Evolutionary conservation across 139 green algal genomes (phyloP).

Genomic region (Chlorella sp.): DNA sequence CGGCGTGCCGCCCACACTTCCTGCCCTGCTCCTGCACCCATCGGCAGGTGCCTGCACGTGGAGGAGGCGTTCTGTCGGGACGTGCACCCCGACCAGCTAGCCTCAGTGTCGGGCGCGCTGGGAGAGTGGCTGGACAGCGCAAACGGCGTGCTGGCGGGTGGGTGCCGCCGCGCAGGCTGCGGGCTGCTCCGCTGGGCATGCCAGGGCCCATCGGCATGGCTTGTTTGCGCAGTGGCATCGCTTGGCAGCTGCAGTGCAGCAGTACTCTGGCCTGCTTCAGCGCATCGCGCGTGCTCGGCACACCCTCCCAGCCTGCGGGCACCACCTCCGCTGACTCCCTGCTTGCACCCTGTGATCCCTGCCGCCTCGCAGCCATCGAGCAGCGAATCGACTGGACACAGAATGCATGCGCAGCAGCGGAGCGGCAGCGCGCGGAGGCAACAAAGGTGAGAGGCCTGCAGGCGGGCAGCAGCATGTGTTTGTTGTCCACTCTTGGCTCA

Average conservation of each 20-base stretch:
- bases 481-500: too few species aligned
- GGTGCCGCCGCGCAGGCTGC: not conserved
- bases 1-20: too few species aligned
- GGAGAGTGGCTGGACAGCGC: constrained; percentile 54
- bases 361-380: not conserved
- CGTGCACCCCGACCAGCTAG: constrained; percentile 62
- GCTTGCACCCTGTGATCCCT: not conserved
- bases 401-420: not conserved
- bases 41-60: constrained; percentile 58
- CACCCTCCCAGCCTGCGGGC: too few species aligned
- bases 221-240: not conserved
- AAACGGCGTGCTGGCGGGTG: not conserved
- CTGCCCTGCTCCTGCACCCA: too few species aligned
- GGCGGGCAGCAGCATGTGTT: too few species aligned
- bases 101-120: constrained; percentile 54
- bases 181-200: not conserved
- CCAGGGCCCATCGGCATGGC: not conserved
- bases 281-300: too few species aligned
- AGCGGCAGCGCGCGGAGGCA: constrained; percentile 30
- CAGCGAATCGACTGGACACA: constrained; percentile 21
- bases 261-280: too few species aligned
- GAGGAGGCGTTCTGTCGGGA: constrained; percentile 67
- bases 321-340: too few species aligned
- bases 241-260: not conserved
- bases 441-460: not conserved